phyloP scores from a whole-genome alignment of 257 asterid species.

The Rehmannia glutinosa region DNA sequence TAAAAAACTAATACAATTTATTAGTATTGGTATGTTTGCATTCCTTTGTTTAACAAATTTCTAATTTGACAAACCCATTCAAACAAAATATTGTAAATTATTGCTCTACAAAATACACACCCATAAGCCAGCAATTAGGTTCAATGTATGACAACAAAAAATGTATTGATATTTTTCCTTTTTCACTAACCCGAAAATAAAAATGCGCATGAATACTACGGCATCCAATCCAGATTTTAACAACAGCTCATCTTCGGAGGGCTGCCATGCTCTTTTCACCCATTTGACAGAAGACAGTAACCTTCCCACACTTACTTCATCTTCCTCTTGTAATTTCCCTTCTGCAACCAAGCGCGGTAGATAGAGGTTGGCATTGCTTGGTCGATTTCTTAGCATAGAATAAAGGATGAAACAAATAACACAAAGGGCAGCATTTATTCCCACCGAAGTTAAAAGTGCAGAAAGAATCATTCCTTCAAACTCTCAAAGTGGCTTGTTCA shows the following conservation, averaged over 20 bases:
- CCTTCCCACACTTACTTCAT: conserved; percentile 33
- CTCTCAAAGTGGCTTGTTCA: conserved; percentile 11
- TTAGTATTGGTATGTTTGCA: background rate
- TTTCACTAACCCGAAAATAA: conserved; percentile 60
- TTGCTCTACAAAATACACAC: background rate
- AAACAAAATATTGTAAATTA: background rate
- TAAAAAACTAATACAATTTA: no score
- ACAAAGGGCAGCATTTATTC: conserved; percentile 72
- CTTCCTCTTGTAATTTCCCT: conserved; percentile 39
- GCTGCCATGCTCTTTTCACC: conserved; percentile 81
- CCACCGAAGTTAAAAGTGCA: conserved; percentile 88
- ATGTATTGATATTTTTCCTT: background rate
- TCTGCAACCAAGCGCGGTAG: conserved; percentile 79
- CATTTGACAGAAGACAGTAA: conserved; percentile 61
- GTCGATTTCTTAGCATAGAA: conserved; percentile 66
- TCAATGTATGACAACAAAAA: background rate
- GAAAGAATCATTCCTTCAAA: conserved; percentile 77
- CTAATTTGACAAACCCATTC: background rate
- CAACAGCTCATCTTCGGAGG: conserved; percentile 80
- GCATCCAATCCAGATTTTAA: conserved; percentile 80
- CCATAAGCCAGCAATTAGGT: background rate
- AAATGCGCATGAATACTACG: conserved; percentile 90
- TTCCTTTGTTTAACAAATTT: background rate
- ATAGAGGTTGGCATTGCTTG: conserved; percentile 60
- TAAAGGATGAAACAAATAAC: conserved; percentile 49